Base-by-base conservation (phyloP, 2,329 filamentous ascomycete genomes). In the Alternaria sp. region DNA sequence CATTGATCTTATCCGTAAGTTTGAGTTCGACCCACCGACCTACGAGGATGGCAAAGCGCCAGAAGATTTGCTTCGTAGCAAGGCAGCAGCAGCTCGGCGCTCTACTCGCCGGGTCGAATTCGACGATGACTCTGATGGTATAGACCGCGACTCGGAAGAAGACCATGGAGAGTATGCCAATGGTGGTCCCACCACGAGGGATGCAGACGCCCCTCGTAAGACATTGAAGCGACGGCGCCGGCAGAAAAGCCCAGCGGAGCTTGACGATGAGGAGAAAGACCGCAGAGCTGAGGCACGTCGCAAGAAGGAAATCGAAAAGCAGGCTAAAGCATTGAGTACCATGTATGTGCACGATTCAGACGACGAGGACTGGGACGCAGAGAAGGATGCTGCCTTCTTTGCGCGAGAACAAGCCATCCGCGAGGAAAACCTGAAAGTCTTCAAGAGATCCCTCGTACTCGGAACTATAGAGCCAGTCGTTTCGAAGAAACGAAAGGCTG, bases 281-380 rank as follows among this genome's bases (percentile, higher is more conserved):
- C 87, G 86, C 64, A 85, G 85, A 55, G 87, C 87, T 11, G 83
- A 84, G 11, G 85, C 83, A 54, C 83, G 89, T 36, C 84, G 86
- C 53, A 82, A 88, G 51, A 89, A 86, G 65, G 88, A 96, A 65
- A 80, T 86, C n/a, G 92, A 93, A 70, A 93, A 93, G 77, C 84
- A 87, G 48, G 82, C 83, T 31, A 90, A 90, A 73, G 90, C 95
- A 79, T 98, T 97, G 82, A 96, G 91, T 69, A 88, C 89, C 24
- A 79, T 94, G 37, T 94, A 88, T 69, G 90, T 99, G 50, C 86
- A 90, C 57, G 88, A 89, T 36, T 92, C 90, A 66, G 95, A 98
- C 73, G 95, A 98, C 52, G 93, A 97, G 67, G 93, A 96, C 64
- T 89, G 85, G 62, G 92, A 97, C 70, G 87, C 85, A 33, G 92